phyloP scores from a whole-genome alignment of 192 early-diverging fungal species.

The Oehlia diaphana region DNA sequence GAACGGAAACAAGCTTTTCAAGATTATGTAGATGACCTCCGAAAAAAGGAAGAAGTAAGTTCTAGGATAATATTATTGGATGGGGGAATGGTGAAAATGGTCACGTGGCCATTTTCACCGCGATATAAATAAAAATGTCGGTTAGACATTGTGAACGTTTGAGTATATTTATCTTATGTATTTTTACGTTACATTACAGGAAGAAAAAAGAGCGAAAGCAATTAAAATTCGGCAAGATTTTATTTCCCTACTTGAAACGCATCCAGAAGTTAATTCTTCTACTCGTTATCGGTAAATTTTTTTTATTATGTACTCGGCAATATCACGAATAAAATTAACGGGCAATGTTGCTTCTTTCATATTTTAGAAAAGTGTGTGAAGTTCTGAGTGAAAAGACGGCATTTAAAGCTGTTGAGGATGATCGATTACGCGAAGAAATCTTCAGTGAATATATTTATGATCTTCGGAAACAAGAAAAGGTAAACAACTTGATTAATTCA shows the following conservation, averaged over 20 bases:
- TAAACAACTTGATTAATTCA: conserved; percentile 17
- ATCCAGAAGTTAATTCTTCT: conserved; percentile 51
- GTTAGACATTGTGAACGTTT: conserved; percentile 6
- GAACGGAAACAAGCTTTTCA: conserved; percentile 86
- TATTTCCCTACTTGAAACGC: conserved; percentile 51
- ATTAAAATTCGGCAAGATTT: conserved; percentile 56
- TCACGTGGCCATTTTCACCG: too few species aligned
- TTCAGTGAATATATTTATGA: conserved; percentile 78
- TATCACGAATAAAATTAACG: neutral
- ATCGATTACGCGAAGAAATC: conserved; percentile 58
- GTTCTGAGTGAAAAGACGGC: conserved; percentile 62
- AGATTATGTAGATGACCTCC: conserved; percentile 62
- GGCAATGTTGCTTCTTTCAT: neutral
- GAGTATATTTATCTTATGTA: neutral
- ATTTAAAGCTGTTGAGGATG: conserved; percentile 62
- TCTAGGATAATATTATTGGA: neutral
- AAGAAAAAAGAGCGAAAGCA: conserved; percentile 48
- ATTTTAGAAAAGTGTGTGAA: conserved; percentile 33
- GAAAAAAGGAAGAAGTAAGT: conserved; percentile 58
- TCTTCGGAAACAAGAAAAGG: conserved; percentile 64
- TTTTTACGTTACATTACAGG: conserved; percentile 35
- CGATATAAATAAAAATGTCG: too few species aligned
- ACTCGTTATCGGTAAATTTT: conserved; percentile 44
- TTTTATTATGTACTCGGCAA: too few species aligned
- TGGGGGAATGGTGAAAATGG: too few species aligned